A percentile compares a stretch with the other conserved stretches of the same genome.
phyloP scores from a whole-genome alignment of 2,329 filamentous ascomycete genomes.

The Sporothrix curviconia region DNA sequence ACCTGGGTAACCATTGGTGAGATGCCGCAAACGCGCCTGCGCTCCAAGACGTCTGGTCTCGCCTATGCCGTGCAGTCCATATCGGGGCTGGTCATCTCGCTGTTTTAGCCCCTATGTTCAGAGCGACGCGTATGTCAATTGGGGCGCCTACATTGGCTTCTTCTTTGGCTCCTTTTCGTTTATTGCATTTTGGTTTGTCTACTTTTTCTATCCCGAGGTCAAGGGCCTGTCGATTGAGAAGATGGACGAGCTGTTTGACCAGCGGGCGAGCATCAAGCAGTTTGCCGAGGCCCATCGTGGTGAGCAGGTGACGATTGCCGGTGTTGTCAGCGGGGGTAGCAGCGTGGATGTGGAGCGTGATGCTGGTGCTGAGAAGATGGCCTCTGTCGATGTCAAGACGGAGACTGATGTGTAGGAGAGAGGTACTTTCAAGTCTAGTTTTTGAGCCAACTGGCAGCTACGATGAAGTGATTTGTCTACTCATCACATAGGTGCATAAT shows the following conservation, averaged over 20 bases:
- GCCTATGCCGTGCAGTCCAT: slow-evolving; percentile 2
- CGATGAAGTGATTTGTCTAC: too few species aligned
- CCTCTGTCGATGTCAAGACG: background rate
- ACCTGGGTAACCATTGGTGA: slow-evolving; percentile 7
- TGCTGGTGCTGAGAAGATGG: background rate
- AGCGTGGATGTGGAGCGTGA: background rate
- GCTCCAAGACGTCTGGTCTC: slow-evolving; percentile 8
- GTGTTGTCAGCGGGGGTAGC: background rate
- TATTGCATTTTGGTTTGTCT: slow-evolving; percentile 2
- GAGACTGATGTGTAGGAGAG: background rate
- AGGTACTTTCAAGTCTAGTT: too few species aligned
- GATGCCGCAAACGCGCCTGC: slow-evolving; percentile 9
- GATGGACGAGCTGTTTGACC: background rate
- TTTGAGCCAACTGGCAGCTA: too few species aligned
- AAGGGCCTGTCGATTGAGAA: slow-evolving; percentile 1
- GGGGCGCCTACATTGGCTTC: slow-evolving; percentile 8
- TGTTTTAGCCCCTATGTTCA: slow-evolving; percentile 7
- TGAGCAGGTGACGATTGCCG: background rate
- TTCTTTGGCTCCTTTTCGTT: slow-evolving; percentile 6
- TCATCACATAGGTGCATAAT: too few species aligned
- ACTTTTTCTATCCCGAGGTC: slow-evolving; percentile 9
- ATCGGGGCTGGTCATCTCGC: background rate
- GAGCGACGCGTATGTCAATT: slow-evolving; percentile 9
- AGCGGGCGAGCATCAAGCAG: background rate
- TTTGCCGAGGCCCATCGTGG: background rate